phyloP scores from a whole-genome alignment of 2,329 filamentous ascomycete genomes.

The Shiraia bambusicola region DNA sequence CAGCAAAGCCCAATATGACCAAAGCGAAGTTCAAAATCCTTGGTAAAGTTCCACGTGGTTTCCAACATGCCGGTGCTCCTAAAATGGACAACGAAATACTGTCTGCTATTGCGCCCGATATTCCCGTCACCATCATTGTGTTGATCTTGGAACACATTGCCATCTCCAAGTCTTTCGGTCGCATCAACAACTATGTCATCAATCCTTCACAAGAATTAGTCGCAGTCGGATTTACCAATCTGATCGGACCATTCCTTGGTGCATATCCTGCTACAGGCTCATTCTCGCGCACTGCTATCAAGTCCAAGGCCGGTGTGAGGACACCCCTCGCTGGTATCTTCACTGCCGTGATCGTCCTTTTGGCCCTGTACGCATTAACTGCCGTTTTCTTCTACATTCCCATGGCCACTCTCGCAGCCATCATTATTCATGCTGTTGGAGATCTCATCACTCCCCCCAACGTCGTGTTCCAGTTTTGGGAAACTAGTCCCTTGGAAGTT shows the following conservation, averaged over 20 bases:
- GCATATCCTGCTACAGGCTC: constrained; percentile 92
- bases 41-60: constrained; percentile 56
- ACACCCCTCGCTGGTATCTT: constrained; percentile 90
- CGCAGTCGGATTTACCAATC: constrained; percentile 84
- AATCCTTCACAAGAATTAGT: constrained; percentile 95
- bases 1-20: constrained; percentile 50
- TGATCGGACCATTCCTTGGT: constrained; percentile 87
- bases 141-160: constrained; percentile 95
- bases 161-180: constrained; percentile 94
- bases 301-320: constrained; percentile 92
- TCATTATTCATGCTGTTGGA: constrained; percentile 94
- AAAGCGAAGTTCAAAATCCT: constrained; percentile 69
- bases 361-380: constrained; percentile 87
- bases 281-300: constrained; percentile 94
- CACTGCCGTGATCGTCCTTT: constrained; percentile 78
- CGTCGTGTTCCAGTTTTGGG: constrained; percentile 93
- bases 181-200: constrained; percentile 94
- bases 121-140: constrained; percentile 90
- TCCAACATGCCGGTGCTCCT: constrained; percentile 76
- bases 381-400: constrained; percentile 94
- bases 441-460: constrained; percentile 91
- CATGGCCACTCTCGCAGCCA: constrained; percentile 73
- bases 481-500: constrained; percentile 85
- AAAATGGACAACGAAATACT: constrained; percentile 67
- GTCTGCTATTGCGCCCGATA: constrained; percentile 65